phyloP scores from a whole-genome alignment of 2,329 filamentous ascomycete genomes.

The Ascochyta clinopodiicola region DNA sequence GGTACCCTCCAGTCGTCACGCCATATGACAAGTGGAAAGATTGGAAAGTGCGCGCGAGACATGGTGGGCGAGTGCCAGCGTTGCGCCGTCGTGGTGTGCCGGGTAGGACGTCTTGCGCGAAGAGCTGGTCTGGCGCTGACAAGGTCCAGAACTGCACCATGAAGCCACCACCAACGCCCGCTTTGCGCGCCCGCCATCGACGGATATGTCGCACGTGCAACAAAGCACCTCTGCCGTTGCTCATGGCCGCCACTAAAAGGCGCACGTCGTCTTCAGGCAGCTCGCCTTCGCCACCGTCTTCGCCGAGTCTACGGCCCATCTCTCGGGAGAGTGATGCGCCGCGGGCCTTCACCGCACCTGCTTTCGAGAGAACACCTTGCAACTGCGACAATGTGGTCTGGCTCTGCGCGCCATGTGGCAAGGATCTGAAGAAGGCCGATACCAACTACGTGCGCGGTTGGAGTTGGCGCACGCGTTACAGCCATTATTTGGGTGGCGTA shows the following conservation, averaged over 20 bases:
- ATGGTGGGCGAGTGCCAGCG: constrained; percentile 83
- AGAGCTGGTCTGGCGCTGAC: constrained; percentile 22
- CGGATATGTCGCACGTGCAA: constrained; percentile 80
- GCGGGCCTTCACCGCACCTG: constrained; percentile 53
- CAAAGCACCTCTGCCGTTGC: constrained; percentile 69
- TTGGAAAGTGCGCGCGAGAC: constrained; percentile 82
- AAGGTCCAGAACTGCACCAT: constrained; percentile 79
- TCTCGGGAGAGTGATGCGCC: constrained; percentile 22
- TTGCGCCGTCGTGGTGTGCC: constrained; percentile 79
- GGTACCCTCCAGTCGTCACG: constrained; percentile 19
- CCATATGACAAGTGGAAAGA: constrained; percentile 66
- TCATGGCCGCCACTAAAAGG: constrained; percentile 45
- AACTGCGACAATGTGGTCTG: constrained; percentile 70
- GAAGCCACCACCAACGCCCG: constrained; percentile 74
- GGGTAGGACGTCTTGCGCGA: constrained; percentile 62
- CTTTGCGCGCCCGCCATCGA: constrained; percentile 77
- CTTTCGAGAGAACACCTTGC: constrained; percentile 63
- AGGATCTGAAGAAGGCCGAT: constrained; percentile 67
- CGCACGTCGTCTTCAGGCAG: constrained; percentile 27
- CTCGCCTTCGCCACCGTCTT: constrained; percentile 30
- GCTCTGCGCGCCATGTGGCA: constrained; percentile 85
- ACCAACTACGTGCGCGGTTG: constrained; percentile 72
- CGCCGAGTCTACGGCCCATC: constrained; percentile 28
- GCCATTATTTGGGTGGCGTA: constrained; percentile 76
- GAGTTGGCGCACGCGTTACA: constrained; percentile 88